phyloP scores from a whole-genome alignment of 2,329 filamentous ascomycete species.

The Xylaria sp. region DNA sequence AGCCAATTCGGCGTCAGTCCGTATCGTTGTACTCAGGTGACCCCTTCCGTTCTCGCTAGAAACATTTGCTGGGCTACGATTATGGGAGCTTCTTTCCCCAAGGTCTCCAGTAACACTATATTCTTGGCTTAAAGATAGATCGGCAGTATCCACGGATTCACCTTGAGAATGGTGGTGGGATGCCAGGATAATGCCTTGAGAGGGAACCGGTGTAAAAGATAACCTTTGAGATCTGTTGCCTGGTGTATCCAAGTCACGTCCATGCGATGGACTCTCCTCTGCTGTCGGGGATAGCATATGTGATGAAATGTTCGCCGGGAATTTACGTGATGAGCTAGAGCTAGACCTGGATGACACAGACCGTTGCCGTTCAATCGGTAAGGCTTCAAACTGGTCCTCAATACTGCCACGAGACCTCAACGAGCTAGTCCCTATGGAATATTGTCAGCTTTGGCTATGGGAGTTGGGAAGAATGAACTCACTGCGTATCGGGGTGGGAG shows the following conservation, averaged over 20 bases:
- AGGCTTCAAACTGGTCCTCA: constrained; percentile 7
- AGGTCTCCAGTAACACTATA: no score
- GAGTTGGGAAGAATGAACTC: constrained; percentile 8
- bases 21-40: neutral
- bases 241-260: neutral
- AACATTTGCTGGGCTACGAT: neutral
- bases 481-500: constrained; percentile 37
- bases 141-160: neutral
- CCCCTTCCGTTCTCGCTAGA: neutral
- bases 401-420: constrained; percentile 1
- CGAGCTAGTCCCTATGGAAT: constrained; percentile 19
- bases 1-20: neutral
- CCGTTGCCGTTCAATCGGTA: constrained; percentile 19
- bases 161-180: neutral
- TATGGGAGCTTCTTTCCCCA: neutral
- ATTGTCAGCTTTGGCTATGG: neutral
- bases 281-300: constrained; percentile 35
- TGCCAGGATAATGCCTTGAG: neutral
- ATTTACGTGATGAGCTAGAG: constrained; percentile 18
- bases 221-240: neutral
- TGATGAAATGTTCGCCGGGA: constrained; percentile 15
- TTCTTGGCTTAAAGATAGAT: no score
- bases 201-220: neutral
- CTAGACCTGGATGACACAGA: constrained; percentile 22
- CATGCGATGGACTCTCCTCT: constrained; percentile 32